Percentiles rank a stretch among this genome's conserved stretches.
Conservation (phyloP, 164 flowering plant species). For the Santalum album region DNA sequence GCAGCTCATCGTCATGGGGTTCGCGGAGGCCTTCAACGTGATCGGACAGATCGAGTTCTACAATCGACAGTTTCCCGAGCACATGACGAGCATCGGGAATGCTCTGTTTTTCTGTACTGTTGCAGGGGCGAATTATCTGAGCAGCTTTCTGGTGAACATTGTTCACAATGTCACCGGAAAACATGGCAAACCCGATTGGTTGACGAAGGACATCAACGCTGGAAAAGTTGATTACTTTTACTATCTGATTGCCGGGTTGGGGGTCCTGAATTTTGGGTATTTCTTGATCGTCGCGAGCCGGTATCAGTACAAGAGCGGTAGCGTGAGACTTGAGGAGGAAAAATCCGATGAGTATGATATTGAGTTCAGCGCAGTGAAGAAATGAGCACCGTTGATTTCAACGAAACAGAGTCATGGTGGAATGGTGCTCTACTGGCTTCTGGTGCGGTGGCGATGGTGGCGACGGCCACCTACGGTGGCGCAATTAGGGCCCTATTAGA, state of each 20-base stretch:
- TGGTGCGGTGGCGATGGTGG: too few relatives aligned
- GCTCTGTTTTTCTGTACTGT: constrained; percentile 37
- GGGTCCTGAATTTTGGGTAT: constrained; percentile 36
- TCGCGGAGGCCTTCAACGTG: constrained; percentile 61
- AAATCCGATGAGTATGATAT: neutral
- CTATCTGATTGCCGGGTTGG: constrained; percentile 44
- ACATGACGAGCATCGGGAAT: constrained; percentile 59
- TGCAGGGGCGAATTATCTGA: constrained; percentile 54
- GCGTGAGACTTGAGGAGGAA: neutral
- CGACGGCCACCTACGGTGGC: too few relatives aligned
- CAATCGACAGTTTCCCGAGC: constrained; percentile 72
- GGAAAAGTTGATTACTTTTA: constrained; percentile 60
- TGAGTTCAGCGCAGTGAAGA: neutral
- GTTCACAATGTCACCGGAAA: constrained; percentile 39
- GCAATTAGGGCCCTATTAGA: too few relatives aligned
- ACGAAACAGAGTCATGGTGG: too few relatives aligned
- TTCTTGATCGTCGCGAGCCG: constrained; percentile 15
- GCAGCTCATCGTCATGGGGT: constrained; percentile 55
- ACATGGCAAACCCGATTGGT: constrained; percentile 42
- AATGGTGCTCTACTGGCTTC: too few relatives aligned
- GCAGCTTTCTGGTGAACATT: constrained; percentile 34
- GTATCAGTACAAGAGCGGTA: neutral
- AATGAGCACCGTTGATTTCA: too few relatives aligned
- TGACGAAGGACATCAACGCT: constrained; percentile 38
- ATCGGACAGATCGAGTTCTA: constrained; percentile 73